These are phyloP conservation scores for Scedosporium boydii DNA, from an alignment of 2,329 filamentous ascomycete species.

Conservation along the genomic window DNA sequence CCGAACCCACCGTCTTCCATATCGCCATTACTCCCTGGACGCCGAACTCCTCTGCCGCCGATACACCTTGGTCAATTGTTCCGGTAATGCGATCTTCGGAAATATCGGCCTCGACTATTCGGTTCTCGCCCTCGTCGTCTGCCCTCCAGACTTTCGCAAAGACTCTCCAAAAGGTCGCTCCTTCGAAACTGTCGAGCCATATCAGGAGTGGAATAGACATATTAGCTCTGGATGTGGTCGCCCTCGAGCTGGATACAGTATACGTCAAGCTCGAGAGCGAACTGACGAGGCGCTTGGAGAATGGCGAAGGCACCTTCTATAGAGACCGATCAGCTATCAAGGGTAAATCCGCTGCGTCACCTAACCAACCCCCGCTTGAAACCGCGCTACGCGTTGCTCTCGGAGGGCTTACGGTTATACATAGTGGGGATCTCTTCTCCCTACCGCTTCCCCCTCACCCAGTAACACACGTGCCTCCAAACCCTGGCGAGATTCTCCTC, in stretches of 20 bases:
- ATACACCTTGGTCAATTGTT: conserved; percentile 74
- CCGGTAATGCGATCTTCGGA: conserved; percentile 58
- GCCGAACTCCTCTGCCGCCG: conserved; percentile 47
- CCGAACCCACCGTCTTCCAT: conserved; percentile 39
- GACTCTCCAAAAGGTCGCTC: conserved; percentile 61
- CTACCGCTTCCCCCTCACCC: conserved; percentile 76
- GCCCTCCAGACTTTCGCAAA: conserved; percentile 73
- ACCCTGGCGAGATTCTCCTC: conserved; percentile 79
- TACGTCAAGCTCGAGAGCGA: conserved; percentile 81
- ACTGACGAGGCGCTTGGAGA: conserved; percentile 67
- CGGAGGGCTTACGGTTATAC: conserved; percentile 63
- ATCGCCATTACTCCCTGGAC: conserved; percentile 68
- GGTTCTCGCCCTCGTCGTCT: conserved; percentile 63
- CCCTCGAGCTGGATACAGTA: conserved; percentile 72
- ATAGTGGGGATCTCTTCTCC: conserved; percentile 69
- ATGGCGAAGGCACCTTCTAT: conserved; percentile 75
- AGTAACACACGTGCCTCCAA: conserved; percentile 74
- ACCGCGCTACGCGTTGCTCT: conserved; percentile 66
- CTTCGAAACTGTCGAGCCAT: conserved; percentile 63
- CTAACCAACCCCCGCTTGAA: conserved; percentile 47
- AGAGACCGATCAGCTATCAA: conserved; percentile 40
- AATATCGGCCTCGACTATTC: conserved; percentile 66
- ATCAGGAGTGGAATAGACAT: conserved; percentile 76
- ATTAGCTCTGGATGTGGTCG: conserved; percentile 68
- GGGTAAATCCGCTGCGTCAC: conserved; percentile 1